A percentile compares a stretch with the other conserved stretches of the same genome.
Conservation (phyloP, 768 basidiomycete genomes). For the Pisolithus tinctorius region DNA sequence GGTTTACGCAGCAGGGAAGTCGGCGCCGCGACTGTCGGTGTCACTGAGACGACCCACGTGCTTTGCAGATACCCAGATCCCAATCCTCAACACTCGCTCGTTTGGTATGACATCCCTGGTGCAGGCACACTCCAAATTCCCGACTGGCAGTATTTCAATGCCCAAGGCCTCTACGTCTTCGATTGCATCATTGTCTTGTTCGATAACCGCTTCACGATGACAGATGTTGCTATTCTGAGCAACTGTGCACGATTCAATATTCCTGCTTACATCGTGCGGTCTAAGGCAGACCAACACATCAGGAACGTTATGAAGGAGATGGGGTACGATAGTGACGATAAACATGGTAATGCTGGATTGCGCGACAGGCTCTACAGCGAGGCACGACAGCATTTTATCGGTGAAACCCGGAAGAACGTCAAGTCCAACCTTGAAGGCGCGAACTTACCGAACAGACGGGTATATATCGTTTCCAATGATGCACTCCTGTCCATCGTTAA, state of each 20-base stretch:
- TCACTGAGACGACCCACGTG: slow-evolving; percentile 24
- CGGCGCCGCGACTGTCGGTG: slow-evolving; percentile 22
- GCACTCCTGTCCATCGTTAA: too few relatives aligned
- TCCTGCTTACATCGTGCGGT: slow-evolving; percentile 30
- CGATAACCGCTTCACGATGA: slow-evolving; percentile 27
- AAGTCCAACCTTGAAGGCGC: too few relatives aligned
- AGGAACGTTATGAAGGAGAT: slow-evolving; percentile 17
- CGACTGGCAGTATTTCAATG: slow-evolving; percentile 33
- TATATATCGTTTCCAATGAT: too few relatives aligned
- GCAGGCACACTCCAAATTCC: slow-evolving; percentile 26
- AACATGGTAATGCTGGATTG: slow-evolving; percentile 6
- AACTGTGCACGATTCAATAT: slow-evolving; percentile 26
- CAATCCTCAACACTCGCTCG: slow-evolving; percentile 13
- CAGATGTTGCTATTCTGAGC: slow-evolving; percentile 27
- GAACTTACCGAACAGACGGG: too few relatives aligned
- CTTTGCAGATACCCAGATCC: slow-evolving; percentile 21
- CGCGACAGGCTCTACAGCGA: slow-evolving; percentile 4
- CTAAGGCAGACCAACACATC: slow-evolving; percentile 30
- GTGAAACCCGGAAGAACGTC: background rate
- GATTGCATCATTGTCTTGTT: slow-evolving; percentile 29
- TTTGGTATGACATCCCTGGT: slow-evolving; percentile 32
- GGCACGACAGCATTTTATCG: slow-evolving; percentile 19
- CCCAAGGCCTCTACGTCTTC: slow-evolving; percentile 30
- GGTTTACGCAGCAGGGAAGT: slow-evolving; percentile 17
- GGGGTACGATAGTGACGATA: slow-evolving; percentile 16